phyloP scores from a whole-genome alignment of 441 rosid genomes.

The Bocquillonia castaneifolia region DNA sequence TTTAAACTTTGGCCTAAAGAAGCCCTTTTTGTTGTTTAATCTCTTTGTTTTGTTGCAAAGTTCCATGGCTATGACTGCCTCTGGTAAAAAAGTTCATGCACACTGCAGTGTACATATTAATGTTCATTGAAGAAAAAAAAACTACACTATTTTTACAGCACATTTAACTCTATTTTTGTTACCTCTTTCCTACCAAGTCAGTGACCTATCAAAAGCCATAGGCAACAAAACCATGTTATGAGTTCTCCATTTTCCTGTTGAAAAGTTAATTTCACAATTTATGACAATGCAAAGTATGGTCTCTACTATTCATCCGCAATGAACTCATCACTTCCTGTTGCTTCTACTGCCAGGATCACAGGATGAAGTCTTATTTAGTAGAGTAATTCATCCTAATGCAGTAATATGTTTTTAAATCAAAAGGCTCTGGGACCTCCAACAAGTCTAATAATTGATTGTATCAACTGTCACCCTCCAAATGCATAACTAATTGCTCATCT shows the following conservation, averaged over 20 bases:
- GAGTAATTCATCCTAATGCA: neutral
- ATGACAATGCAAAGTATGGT: neutral
- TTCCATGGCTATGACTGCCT: too few species aligned
- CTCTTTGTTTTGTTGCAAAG: too few species aligned
- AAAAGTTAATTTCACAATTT: neutral
- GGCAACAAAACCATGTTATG: too few species aligned
- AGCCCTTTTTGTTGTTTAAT: too few species aligned
- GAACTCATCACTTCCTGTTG: neutral
- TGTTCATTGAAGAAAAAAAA: too few species aligned
- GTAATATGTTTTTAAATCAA: neutral
- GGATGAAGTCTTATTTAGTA: neutral
- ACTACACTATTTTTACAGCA: too few species aligned
- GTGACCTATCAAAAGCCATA: neutral
- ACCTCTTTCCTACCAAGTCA: neutral
- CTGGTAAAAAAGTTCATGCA: neutral
- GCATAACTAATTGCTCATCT: constrained; percentile 22
- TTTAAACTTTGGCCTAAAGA: neutral
- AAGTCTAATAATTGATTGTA: neutral
- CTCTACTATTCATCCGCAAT: neutral
- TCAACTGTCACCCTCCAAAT: neutral
- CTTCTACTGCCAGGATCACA: neutral
- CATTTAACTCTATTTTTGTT: neutral
- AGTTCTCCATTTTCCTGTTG: too few species aligned
- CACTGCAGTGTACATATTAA: too few species aligned
- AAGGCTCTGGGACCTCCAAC: neutral